These are phyloP conservation scores for Mycena sp. DNA, from an alignment of 1,284 basidiomycete genomes.

Conservation along the genomic window DNA sequence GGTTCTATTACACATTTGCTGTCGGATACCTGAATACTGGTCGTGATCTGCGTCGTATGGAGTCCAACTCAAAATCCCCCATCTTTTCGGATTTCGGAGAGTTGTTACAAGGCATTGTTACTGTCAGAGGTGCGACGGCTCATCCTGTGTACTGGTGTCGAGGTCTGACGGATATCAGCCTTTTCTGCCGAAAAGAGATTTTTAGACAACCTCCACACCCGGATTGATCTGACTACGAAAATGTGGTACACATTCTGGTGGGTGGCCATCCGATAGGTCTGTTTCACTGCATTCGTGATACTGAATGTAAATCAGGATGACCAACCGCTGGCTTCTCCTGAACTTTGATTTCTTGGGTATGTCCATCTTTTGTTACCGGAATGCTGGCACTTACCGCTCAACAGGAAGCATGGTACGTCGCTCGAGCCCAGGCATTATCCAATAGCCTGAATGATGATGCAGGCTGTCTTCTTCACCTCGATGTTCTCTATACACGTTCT, in stretches of 20 bases:
- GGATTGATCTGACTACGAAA: slow-evolving; percentile 61
- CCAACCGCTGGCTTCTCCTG: slow-evolving; percentile 69
- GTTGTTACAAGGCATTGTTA: slow-evolving; percentile 53
- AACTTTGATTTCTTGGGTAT: slow-evolving; percentile 73
- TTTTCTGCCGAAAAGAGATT: slow-evolving; percentile 79
- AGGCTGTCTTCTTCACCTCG: slow-evolving; percentile 65
- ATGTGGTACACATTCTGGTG: slow-evolving; percentile 38
- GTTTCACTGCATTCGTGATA: background rate
- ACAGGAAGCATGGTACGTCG: slow-evolving; percentile 18
- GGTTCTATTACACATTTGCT: slow-evolving; percentile 68
- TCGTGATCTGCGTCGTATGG: slow-evolving; percentile 82
- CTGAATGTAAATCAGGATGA: slow-evolving; percentile 67
- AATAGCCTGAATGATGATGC: background rate
- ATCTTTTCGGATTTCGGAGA: slow-evolving; percentile 86
- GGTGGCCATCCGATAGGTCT: background rate
- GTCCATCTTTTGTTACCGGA: background rate
- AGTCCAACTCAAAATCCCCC: slow-evolving; percentile 76
- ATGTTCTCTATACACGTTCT: slow-evolving; percentile 73
- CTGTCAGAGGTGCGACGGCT: slow-evolving; percentile 17
- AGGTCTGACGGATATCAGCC: slow-evolving; percentile 45
- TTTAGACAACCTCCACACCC: slow-evolving; percentile 65
- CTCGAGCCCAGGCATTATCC: background rate
- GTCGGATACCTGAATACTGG: slow-evolving; percentile 83
- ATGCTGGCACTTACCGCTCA: background rate
- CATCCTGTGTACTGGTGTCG: background rate